A percentile compares a stretch with the other conserved stretches of the same genome.
These are phyloP conservation scores for Ascochyta lentis DNA, from an alignment of 2,329 filamentous ascomycete species.

Conservation along the genomic window DNA sequence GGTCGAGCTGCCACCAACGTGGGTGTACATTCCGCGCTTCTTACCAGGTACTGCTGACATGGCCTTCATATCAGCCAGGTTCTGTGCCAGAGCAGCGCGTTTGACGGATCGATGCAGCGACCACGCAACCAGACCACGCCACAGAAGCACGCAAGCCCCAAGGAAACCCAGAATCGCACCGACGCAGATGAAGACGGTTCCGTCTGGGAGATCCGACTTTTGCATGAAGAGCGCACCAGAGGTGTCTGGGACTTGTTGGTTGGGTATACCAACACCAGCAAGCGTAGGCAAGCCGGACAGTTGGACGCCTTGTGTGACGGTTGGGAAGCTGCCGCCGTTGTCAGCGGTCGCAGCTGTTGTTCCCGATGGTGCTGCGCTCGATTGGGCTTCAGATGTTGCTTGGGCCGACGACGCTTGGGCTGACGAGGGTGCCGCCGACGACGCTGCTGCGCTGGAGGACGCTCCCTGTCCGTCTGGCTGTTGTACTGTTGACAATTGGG, in stretches of 20 bases:
- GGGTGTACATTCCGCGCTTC: constrained; percentile 52
- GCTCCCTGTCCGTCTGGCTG: constrained; percentile 31
- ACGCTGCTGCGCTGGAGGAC: constrained; percentile 19
- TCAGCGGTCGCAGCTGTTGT: constrained; percentile 16
- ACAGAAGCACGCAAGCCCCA: constrained; percentile 79
- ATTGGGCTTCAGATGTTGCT: constrained; percentile 15
- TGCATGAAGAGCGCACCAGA: constrained; percentile 90
- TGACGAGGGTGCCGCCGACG: constrained; percentile 26
- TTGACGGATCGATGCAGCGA: constrained; percentile 91
- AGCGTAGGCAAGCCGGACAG: constrained; percentile 60
- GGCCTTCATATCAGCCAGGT: constrained; percentile 72
- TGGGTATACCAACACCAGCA: constrained; percentile 66
- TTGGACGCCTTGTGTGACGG: constrained; percentile 29
- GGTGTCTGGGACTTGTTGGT: constrained; percentile 81
- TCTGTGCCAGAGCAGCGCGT: constrained; percentile 78
- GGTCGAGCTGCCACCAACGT: constrained; percentile 57
- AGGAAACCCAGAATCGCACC: constrained; percentile 87
- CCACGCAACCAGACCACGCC: constrained; percentile 88
- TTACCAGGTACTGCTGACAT: constrained; percentile 54
- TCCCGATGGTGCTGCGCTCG: constrained; percentile 10
- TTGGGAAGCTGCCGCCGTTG: constrained; percentile 18
- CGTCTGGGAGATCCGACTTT: constrained; percentile 82
- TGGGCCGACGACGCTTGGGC: constrained; percentile 27
- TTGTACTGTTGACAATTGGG: constrained; percentile 36
- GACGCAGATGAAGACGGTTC: constrained; percentile 95